Evolutionary conservation across 176 grass and related monocot species (phyloP).

Genomic region (barley (Hordeum vulgare)): MorexV3_pseudomolecules_assembly NC_058522.1:492507453-492507952

Average conservation of each 20-base stretch:
- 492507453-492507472: neutral
- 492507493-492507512: neutral
- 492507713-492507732: conserved; percentile 75
- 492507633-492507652: conserved; percentile 29
- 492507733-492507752: conserved; percentile 39
- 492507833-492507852: conserved; percentile 48
- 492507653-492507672: conserved; percentile 31
- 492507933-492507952: neutral
- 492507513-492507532: neutral
- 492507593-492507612: conserved; percentile 27
- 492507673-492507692: conserved; percentile 64
- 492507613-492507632: conserved; percentile 33
- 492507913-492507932: conserved; percentile 20
- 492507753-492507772: conserved; percentile 7
- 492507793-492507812: neutral
- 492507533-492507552: conserved; percentile 8
- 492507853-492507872: conserved; percentile 62
- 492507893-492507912: conserved; percentile 50
- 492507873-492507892: conserved; percentile 54
- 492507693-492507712: conserved; percentile 96
- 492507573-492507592: conserved; percentile 32
- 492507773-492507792: neutral
- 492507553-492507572: conserved; percentile 15
- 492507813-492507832: conserved; percentile 47
- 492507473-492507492: conserved; percentile 9